Evolutionary conservation across 345 rosid species (phyloP), one percentile per base, ranked within the genome.

Genomic region (Hibiscus mutabilis): DNA sequence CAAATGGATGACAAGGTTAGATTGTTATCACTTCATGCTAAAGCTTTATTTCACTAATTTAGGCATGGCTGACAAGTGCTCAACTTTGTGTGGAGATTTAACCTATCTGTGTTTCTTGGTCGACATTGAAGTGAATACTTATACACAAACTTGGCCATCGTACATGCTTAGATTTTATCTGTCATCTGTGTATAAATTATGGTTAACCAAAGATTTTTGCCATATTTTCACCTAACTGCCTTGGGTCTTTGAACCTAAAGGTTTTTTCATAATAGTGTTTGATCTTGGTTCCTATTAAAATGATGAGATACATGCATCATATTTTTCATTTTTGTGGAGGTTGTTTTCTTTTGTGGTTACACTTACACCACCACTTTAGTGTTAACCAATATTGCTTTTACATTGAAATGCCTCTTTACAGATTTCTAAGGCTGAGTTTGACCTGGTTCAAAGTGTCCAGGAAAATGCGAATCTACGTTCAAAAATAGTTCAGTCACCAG

Each of bases 401-500:
- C 21, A 4, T 47, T 76, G 68, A 69, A 15, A 21, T n/a, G 58
- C 63, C 31, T 62, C 58, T 81, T 53, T 70, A 68, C 87, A 95
- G 99, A 86, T 89, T 69, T 84, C 90, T 13, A 85, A 84, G 80
- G 91, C 94, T 3, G 96, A 92, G 81, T 89, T 86, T 76, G 88
- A 84, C 52, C 87, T 95, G 55, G 87, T 89, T 29, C 92, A 89
- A 79, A 86, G 88, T 72, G 92, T 84, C 24, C 96, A 89, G 83
- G 96, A 89, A 73, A 92, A 92, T 81, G 94, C 90, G 60, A 85
- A 80, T 68, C 81, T 92, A 25, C 85, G 92, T 12, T 89, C 94
- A 53, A 89, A 82, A 80, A 87, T 95, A 72, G 97, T 95, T 78
- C 97, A 92, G 58, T 95, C 99, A 37, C 98, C 99, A 12, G 97